Conservation (phyloP, 176 grass and related monocot species). For the Lolium perenne region DNA sequence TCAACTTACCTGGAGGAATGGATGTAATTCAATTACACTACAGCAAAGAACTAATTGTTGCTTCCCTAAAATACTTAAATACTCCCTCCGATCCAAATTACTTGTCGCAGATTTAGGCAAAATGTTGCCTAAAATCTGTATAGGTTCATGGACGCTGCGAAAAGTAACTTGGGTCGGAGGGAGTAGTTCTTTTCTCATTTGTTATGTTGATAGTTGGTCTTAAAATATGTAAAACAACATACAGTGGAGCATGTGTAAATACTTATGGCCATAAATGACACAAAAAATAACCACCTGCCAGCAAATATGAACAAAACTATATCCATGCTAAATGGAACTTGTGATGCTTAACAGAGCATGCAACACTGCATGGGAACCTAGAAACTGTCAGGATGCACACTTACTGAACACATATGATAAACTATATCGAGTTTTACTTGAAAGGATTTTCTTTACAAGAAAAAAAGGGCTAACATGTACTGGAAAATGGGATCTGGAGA, state of each 20-base stretch:
- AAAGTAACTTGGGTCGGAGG: no score
- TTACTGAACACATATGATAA: conserved; percentile 2
- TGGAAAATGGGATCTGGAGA: not conserved
- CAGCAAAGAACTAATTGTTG: not conserved
- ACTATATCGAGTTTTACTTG: not conserved
- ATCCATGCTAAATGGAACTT: not conserved
- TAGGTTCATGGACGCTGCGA: no score
- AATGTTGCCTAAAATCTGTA: no score
- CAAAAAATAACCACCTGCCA: not conserved
- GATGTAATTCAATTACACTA: not conserved
- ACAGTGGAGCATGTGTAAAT: not conserved
- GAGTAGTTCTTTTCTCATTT: not conserved
- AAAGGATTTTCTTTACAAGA: not conserved
- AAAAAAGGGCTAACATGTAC: not conserved
- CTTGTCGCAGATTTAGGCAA: no score
- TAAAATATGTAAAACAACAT: not conserved
- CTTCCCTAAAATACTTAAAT: not conserved
- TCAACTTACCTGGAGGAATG: not conserved
- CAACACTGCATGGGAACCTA: not conserved
- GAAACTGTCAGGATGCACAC: not conserved
- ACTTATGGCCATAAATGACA: not conserved
- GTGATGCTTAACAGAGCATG: not conserved
- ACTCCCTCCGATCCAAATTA: not conserved
- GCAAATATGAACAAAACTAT: not conserved
- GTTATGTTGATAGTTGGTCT: not conserved